Base-by-base conservation (phyloP, 2,329 filamentous ascomycete genomes). In the Xylaria sp. region DNA sequence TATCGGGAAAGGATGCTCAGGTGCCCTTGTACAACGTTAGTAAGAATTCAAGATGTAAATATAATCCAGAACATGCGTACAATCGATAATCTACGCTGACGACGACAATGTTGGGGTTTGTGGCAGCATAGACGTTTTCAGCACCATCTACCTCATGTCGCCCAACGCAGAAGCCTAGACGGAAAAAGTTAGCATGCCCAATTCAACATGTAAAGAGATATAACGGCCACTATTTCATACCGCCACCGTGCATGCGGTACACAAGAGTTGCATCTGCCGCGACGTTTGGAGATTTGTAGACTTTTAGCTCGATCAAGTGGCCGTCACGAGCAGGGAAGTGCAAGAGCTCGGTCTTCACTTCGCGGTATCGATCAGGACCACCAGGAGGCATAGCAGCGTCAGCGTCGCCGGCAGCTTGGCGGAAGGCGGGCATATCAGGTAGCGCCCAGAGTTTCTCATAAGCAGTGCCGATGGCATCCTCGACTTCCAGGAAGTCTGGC, bases 1-100 rank as follows among this genome's bases (percentile, higher is more conserved):
- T 60, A 81, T 82, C 0, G 85, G 85, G 61, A 85, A 87, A 0
- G 83, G 83, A 66, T 82, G 83, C 70, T 87, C 84, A 3, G 85
- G 85, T 0, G 85, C 85, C 72, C 85, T 86, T 52, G 65, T 31
- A 78, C 10, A 1, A 52, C 31, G 51, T 77, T n/a, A 78, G 66
- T 54, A 55, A 23, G 51, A 10, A 10, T 10, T 2, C 43, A n/a
- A 46, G 23, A 48, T 10, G 8, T 18, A 41, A 0, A n/a, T 10
- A 0, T 20, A 9, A 39, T 52, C 8, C 3, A 18, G 6, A 56
- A 36, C 23, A 41, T 33, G 71, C 78, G 68, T 64, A 80, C 80
- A 80, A 73, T 43, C 81, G 75, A 60, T 82, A 82, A 54, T 79
- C 78, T 5, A 82, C 76, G 52, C 79, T 81, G 31, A 80, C 76